phyloP scores from a whole-genome alignment of 2,329 filamentous ascomycete species.

The Blumeriella jaapii region DNA sequence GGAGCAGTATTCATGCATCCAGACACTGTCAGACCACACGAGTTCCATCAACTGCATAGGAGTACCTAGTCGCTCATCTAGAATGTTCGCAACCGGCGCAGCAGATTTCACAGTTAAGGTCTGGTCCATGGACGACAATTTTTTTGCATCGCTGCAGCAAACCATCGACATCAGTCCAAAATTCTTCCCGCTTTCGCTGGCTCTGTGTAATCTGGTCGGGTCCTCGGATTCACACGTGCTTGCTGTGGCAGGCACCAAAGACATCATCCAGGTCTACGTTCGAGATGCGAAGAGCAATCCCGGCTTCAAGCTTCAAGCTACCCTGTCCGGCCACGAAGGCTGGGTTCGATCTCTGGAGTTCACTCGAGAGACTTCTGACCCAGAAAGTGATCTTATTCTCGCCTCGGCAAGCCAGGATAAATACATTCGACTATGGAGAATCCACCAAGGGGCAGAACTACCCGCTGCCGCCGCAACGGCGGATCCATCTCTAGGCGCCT shows the following conservation, averaged over 20 bases:
- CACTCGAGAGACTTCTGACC: constrained; percentile 43
- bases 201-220: constrained; percentile 49
- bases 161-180: constrained; percentile 63
- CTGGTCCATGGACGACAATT: constrained; percentile 49
- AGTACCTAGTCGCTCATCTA: constrained; percentile 21
- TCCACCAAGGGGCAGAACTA: constrained; percentile 59
- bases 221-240: constrained; percentile 47
- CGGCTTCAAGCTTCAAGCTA: constrained; percentile 62
- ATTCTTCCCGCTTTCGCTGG: constrained; percentile 71
- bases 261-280: constrained; percentile 70
- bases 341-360: constrained; percentile 88
- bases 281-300: constrained; percentile 32
- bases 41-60: constrained; percentile 63
- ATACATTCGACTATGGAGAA: constrained; percentile 86
- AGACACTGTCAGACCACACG: constrained; percentile 51
- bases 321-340: constrained; percentile 79
- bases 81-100: constrained; percentile 62
- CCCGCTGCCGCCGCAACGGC: constrained; percentile 43
- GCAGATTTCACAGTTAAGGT: constrained; percentile 63
- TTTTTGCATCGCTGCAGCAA: constrained; percentile 46
- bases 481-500: constrained; percentile 45
- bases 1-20: constrained; percentile 30
- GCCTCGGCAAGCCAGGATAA: constrained; percentile 96
- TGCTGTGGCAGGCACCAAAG: constrained; percentile 76
- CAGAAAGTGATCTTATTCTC: constrained; percentile 59